Base-by-base conservation (phyloP, 345 rosid species). In the Salix brachista region DNA sequence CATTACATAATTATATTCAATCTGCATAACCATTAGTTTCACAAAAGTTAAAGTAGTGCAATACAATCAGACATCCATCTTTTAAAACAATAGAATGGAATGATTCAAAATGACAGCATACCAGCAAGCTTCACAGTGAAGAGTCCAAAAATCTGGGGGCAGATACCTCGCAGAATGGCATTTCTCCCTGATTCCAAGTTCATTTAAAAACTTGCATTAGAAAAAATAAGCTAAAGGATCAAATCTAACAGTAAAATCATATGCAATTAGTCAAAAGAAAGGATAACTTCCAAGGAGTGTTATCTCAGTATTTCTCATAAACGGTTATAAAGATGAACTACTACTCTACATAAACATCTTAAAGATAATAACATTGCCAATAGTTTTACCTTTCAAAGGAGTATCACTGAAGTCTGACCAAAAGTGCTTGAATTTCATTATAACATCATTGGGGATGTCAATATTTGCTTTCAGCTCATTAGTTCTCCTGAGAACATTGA, bases 91-190 rank as follows among this genome's bases (percentile, higher is more conserved):
- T 0, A 58, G 34, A 79, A 61, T 37, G 5, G 37, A n/a, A 41
- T 19, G 37, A 66, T 7, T 70, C 25, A 75, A 39, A 78, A 75
- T 54, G n/a, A 72, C 14, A 65, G 23, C 50, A 46, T 71, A 95
- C 97, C 98, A 82, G 99, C 96, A 72, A 95, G 96, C 86, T 95
- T 95, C 85, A 95, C 94, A n/a, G 98, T 95, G 89, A 96, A 93
- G 74, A 96, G 96, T 73, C 99, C 99, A 88, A 96, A 91, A 70
- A 96, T 82, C 87, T 96, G 99, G 46, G 99, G 99, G 82, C 97
- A 96, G 82, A 96, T 81, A 76, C 91, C 97, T 78, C 81, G 87
- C 68, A 96, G 81, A 85, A 96, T 91, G 79, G 91, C 92, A 84
- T 93, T 96, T 86, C 99, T 86, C 76, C 98, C 96, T 93, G 85